Conservation (phyloP, 352 stramenopile genomes). For the Aphanomyces stellatus region DNA sequence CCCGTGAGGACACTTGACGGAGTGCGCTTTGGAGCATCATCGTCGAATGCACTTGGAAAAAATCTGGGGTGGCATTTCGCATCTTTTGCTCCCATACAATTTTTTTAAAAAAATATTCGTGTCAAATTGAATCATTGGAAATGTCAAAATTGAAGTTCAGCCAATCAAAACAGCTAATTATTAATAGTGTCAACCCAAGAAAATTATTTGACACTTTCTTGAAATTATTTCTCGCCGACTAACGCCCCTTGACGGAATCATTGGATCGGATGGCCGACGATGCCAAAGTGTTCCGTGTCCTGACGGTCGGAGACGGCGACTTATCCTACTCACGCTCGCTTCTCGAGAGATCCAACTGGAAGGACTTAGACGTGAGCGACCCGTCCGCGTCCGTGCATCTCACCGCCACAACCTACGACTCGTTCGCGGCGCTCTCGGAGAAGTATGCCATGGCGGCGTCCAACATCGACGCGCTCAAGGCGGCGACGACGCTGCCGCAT, state of each 20-base stretch:
- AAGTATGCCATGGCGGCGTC: conserved; percentile 36
- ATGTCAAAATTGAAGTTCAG: too few relatives aligned
- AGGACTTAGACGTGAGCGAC: neutral
- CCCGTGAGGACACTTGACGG: too few relatives aligned
- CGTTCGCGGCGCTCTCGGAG: conserved; percentile 38
- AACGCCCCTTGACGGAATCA: neutral
- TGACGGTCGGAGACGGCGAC: conserved; percentile 18
- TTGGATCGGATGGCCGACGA: neutral
- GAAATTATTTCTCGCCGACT: too few relatives aligned
- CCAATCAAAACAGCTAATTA: too few relatives aligned
- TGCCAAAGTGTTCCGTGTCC: neutral
- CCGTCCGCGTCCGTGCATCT: conserved; percentile 22
- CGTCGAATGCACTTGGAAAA: too few relatives aligned
- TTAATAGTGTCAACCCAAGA: too few relatives aligned
- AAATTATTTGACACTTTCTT: too few relatives aligned
- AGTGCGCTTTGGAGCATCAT: too few relatives aligned
- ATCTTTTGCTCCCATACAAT: too few relatives aligned
- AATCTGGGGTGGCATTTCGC: too few relatives aligned
- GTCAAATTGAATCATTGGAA: too few relatives aligned
- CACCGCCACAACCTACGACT: conserved; percentile 58
- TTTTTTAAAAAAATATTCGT: too few relatives aligned
- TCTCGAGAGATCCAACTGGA: conserved; percentile 11
- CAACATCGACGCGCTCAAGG: conserved; percentile 27
- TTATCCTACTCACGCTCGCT: conserved; percentile 14
- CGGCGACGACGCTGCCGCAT: conserved; percentile 30